Evolutionary conservation across 176 grass and related monocot genomes (phyloP).

Genomic region (Ampelocalamus luodianensis): DNA sequence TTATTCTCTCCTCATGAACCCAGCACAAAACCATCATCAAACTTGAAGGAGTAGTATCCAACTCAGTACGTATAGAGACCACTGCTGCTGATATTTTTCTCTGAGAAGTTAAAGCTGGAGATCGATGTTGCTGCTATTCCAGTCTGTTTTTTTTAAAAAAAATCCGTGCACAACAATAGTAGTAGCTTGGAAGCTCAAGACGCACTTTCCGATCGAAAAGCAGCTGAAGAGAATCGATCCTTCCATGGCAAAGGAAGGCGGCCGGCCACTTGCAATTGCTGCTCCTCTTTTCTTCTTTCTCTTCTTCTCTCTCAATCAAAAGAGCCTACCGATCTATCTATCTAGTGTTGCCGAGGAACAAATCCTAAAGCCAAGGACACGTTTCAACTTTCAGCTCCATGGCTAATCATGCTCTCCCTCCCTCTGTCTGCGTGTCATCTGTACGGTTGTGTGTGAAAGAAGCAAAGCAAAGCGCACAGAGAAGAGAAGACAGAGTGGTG

Average conservation of each 20-base stretch:
- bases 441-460: slow-evolving; percentile 30
- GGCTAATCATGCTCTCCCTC: background rate
- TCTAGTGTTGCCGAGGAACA: background rate
- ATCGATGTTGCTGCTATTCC: background rate
- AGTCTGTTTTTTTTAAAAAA: too few species aligned
- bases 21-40: background rate
- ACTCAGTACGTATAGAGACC: too few species aligned
- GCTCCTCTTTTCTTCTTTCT: slow-evolving; percentile 10
- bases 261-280: background rate
- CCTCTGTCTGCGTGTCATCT: background rate
- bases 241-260: slow-evolving; percentile 3
- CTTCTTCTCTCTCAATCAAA: background rate
- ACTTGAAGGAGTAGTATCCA: background rate
- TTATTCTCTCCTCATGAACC: background rate
- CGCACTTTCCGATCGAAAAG: background rate
- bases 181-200: background rate
- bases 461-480: background rate
- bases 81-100: background rate
- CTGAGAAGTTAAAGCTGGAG: background rate
- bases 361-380: slow-evolving; percentile 34
- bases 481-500: background rate
- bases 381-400: slow-evolving; percentile 35
- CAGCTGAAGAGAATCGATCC: slow-evolving; percentile 7
- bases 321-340: background rate
- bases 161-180: background rate